phyloP scores from a whole-genome alignment of 176 grass and related monocot species.

The Triticum monococcum region DNA sequence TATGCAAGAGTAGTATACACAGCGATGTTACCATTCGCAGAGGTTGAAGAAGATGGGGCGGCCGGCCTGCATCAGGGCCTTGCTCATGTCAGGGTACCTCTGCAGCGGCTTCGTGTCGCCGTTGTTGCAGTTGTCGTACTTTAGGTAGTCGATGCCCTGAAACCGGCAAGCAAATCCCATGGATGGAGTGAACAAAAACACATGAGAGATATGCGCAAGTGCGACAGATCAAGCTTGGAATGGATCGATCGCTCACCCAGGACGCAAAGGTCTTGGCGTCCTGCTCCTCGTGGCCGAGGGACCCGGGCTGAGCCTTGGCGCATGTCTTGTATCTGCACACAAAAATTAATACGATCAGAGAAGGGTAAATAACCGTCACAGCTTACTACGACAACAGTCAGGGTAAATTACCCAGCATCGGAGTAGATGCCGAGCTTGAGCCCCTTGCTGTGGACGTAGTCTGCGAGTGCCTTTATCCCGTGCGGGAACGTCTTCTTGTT shows the following conservation, averaged over 20 bases:
- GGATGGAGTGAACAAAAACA: not conserved
- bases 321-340: slow-evolving; percentile 59
- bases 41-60: slow-evolving; percentile 71
- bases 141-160: slow-evolving; percentile 91
- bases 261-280: slow-evolving; percentile 80
- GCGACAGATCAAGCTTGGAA: not conserved
- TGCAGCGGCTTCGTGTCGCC: slow-evolving; percentile 61
- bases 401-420: slow-evolving; percentile 55
- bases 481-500: slow-evolving; percentile 68
- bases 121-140: slow-evolving; percentile 97
- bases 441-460: slow-evolving; percentile 87
- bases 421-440: slow-evolving; percentile 95
- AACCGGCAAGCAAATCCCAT: not conserved
- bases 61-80: slow-evolving; percentile 61
- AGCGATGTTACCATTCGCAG: slow-evolving; percentile 69
- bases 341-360: not conserved
- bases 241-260: slow-evolving; percentile 52
- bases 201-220: not conserved
- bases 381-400: no score
- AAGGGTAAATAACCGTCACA: not conserved
- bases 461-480: slow-evolving; percentile 77
- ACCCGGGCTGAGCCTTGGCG: slow-evolving; percentile 68
- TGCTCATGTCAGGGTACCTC: slow-evolving; percentile 88
- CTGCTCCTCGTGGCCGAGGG: slow-evolving; percentile 72
- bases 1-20: not conserved